These are phyloP conservation scores for Eucalyptus paniculata DNA, from an alignment of 345 rosid genomes.

Conservation along the genomic window DNA sequence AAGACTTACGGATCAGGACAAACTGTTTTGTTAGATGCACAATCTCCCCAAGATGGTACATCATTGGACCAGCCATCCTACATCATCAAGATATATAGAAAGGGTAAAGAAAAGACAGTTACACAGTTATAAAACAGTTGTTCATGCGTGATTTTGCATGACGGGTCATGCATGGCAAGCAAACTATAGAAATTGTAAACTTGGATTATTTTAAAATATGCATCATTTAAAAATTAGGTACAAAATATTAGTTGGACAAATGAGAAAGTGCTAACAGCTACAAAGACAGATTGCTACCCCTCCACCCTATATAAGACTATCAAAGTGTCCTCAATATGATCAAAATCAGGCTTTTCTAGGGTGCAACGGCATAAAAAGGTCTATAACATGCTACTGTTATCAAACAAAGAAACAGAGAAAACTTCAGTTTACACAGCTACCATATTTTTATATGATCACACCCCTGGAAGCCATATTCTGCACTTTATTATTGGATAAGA, in stretches of 20 bases:
- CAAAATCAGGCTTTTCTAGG: neutral
- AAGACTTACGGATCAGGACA: slow-evolving; percentile 68
- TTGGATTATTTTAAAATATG: neutral
- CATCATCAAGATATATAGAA: neutral
- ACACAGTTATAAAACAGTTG: neutral
- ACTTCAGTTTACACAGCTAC: neutral
- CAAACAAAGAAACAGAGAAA: neutral
- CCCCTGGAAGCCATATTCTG: neutral
- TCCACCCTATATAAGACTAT: neutral
- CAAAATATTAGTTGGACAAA: neutral
- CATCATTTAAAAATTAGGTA: neutral
- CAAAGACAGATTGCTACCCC: neutral
- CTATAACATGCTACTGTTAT: neutral
- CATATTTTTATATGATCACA: neutral
- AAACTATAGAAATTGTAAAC: neutral
- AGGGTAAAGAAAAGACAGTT: neutral
- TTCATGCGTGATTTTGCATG: neutral
- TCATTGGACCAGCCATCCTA: slow-evolving; percentile 62
- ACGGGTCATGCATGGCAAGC: neutral
- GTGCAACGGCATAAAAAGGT: neutral
- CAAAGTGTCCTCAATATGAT: neutral
- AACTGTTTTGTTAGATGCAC: slow-evolving; percentile 33
- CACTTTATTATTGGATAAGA: neutral
- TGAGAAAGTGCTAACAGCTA: neutral
- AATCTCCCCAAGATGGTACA: slow-evolving; percentile 41